Base-by-base conservation (phyloP, 1,284 basidiomycete species). In the Leccinum fallax region DNA sequence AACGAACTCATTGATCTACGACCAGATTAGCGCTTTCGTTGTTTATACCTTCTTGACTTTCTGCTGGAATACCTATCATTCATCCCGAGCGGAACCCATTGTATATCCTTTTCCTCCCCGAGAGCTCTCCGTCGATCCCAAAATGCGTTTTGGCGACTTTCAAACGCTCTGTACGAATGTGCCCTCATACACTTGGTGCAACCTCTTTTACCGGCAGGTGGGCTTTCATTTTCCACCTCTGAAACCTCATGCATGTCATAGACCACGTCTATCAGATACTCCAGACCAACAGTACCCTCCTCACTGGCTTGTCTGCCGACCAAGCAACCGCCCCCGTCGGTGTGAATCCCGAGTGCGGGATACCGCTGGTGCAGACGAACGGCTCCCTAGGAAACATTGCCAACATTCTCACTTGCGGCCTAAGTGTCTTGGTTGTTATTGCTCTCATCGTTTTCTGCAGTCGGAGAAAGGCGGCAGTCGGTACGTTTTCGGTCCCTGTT, bases 121-220 rank as follows among this genome's bases (percentile, higher is more conserved):
- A 34, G n/a, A 58, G 30, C 53, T 51, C 28, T 19, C 58, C 16
- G 24, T 24, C 5, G 34, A 4, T 43, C 49, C 52, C 56, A n/a
- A 63, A 65, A 86, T 85, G 85, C 75, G 69, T 63, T 89, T 89
- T 69, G 87, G 87, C 61, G 85, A 88, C 66, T 88, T 88, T 71
- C 70, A 73, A 67, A 75, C 82, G 16, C 79, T 89, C 21, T 89
- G 87, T 73, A 76, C 78, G 26, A 72, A 81, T 30, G 79, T 81
- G 10, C 88, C 88, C 1, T 87, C 85, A 28, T 89, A 89, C 67
- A 79, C 86, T 1, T 88, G 87, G 86, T 89, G 87, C 71, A 89
- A 89, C 68, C 84, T 89, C 66, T 89, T 89, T 74, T 88, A 86
- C 70, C 81, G 80, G 63, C 87, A 89, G 78, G 86, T 82, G 52